Evolutionary conservation across 257 asterid species (phyloP).

Genomic region (Nicotiana sylvestris): DNA sequence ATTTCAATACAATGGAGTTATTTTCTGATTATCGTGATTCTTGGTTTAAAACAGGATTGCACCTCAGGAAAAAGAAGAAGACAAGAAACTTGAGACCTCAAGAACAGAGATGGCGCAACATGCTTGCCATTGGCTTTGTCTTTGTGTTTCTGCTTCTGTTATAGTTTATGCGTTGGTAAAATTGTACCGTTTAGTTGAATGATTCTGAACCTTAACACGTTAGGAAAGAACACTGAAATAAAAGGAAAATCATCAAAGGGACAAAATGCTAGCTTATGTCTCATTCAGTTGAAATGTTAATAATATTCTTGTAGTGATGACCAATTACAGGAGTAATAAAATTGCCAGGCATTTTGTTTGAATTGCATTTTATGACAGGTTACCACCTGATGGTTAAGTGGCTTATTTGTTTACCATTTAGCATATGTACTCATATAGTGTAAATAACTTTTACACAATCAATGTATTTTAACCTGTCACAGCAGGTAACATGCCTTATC

Average conservation of each 20-base stretch:
- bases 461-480: too few species aligned
- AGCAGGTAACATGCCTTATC: too few species aligned
- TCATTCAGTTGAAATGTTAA: background rate
- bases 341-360: background rate
- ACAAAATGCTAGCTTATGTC: background rate
- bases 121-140: slow-evolving; percentile 44
- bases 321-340: background rate
- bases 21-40: background rate
- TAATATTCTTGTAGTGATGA: background rate
- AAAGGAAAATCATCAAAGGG: background rate
- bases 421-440: too few species aligned
- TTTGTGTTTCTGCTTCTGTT: slow-evolving; percentile 51
- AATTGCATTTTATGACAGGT: background rate
- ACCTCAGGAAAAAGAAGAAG: slow-evolving; percentile 2
- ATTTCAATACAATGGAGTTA: background rate
- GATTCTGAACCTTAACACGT: background rate
- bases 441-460: too few species aligned
- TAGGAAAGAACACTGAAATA: background rate
- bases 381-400: background rate
- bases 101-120: slow-evolving; percentile 23
- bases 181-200: slow-evolving; percentile 31
- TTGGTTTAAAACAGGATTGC: slow-evolving; percentile 1
- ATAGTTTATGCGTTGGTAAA: slow-evolving; percentile 51
- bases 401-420: background rate
- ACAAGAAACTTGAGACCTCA: slow-evolving; percentile 16